Evolutionary conservation across 2,329 filamentous ascomycete species (phyloP).

Genomic region (Talaromyces piceae): DNA sequence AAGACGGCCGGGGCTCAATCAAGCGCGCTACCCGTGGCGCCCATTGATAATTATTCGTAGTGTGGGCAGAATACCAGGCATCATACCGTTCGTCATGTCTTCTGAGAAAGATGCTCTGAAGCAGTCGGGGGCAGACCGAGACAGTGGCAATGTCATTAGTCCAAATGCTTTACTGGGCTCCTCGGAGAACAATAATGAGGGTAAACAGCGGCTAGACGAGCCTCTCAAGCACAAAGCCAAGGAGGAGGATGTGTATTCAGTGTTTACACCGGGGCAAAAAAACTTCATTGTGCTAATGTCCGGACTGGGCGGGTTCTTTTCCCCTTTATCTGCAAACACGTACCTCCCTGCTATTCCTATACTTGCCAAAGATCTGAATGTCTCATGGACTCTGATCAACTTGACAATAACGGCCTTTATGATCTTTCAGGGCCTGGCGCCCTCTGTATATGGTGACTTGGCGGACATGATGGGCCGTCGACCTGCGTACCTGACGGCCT

Average conservation of each 20-base stretch:
- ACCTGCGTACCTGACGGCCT: constrained; percentile 45
- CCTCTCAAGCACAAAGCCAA: background rate
- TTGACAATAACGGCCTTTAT: constrained; percentile 41
- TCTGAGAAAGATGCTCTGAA: background rate
- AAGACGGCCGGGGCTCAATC: background rate
- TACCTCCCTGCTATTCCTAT: constrained; percentile 40
- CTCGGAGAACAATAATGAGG: background rate
- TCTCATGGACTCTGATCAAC: constrained; percentile 31
- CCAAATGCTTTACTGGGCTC: background rate
- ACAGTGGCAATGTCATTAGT: background rate
- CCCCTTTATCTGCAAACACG: constrained; percentile 19
- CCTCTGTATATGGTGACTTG: constrained; percentile 45
- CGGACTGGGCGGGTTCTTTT: constrained; percentile 1
- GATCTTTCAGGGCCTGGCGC: constrained; percentile 48
- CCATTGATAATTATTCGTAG: background rate
- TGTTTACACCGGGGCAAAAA: background rate
- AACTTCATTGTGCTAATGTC: constrained; percentile 5
- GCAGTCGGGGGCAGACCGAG: background rate
- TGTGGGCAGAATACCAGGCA: background rate
- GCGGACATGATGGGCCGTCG: constrained; percentile 45
- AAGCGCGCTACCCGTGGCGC: background rate
- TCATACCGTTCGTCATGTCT: background rate
- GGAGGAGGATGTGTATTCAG: background rate
- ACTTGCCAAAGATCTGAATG: constrained; percentile 33
- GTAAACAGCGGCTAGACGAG: background rate